Evolutionary conservation across 805 yeast species (phyloP).

Genomic region (Pichia eremophila): DNA sequence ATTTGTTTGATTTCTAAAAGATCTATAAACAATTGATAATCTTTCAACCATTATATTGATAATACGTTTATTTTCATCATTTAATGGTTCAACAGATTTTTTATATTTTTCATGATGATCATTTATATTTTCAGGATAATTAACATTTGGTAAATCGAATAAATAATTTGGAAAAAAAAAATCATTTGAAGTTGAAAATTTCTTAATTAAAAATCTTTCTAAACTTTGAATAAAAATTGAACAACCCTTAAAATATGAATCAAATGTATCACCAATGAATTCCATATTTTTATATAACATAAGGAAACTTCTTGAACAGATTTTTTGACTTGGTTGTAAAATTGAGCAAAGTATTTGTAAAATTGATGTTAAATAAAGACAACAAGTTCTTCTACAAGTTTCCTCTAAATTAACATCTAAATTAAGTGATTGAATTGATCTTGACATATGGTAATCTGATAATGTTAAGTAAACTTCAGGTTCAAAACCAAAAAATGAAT

Average conservation of each 20-base stretch:
- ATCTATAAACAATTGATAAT: conserved; percentile 1
- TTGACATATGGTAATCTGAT: conserved; percentile 15
- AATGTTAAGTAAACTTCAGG: conserved; percentile 10
- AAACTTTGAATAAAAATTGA: neutral
- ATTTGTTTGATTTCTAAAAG: conserved; percentile 1
- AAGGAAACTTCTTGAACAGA: conserved; percentile 11
- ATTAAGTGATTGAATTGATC: conserved; percentile 10
- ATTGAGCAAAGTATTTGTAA: conserved; percentile 9
- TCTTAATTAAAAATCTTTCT: neutral
- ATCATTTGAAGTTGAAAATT: conserved; percentile 1
- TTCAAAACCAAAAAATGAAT: conserved; percentile 6
- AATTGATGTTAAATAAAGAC: conserved; percentile 5
- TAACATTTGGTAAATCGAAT: conserved; percentile 5
- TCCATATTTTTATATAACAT: conserved; percentile 9
- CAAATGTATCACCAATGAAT: conserved; percentile 3
- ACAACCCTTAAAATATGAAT: conserved; percentile 1
- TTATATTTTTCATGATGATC: neutral
- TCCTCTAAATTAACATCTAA: conserved; percentile 6
- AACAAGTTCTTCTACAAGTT: conserved; percentile 3
- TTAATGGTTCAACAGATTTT: neutral
- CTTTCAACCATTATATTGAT: neutral
- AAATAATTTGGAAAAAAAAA: conserved; percentile 13
- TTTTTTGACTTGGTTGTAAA: conserved; percentile 12
- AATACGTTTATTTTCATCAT: neutral
- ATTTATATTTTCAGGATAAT: neutral